Base-by-base conservation (phyloP, 129 eudicot species). In the Artemisia annua region DNA sequence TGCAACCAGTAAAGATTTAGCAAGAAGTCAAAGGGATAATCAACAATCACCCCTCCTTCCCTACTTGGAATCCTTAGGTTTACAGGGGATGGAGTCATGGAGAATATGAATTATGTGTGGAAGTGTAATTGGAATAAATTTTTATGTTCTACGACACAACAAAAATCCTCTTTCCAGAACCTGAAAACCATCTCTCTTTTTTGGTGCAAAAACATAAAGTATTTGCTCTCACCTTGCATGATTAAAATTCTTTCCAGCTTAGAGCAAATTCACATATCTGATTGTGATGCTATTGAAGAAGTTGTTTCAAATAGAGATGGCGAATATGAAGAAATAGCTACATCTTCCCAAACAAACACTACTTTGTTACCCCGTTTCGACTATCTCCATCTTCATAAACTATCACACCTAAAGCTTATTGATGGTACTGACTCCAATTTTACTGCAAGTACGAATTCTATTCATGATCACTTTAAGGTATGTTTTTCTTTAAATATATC, bases 211-310 rank as follows among this genome's bases (percentile, higher is more conserved):
- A 65, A 12, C 13, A 43, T 65, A 65, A 65, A 65, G 70, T 65
- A 65, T 15, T 39, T 65, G 51, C 12, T 65, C 46, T 65, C 70
- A 65, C 70, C 70, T 65, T 5, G 44, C 7, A 65, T 65, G 54
- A 28, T 14, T 14, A 43, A 43, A 65, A 32, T 16, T 65, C 70
- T 65, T 16, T 20, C 30, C 32, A 44, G 46, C 54, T 44, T 65
- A 18, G 19, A 44, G 30, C 3, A 0, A 11, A 48, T 65, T 11
- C 0, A 11, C 7, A 65, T 65, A 65, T 0, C 0, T 0, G 0
- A 3, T 0, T 65, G 70, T 65, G 18, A 39, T 65, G 70, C 16
- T 43, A 16, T 65, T 43, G 22, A 63, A n/a, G 68, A 63, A 63
- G 68, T 63, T 32, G 68, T 63, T 32, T 63, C 68, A 32, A 63